phyloP scores from a whole-genome alignment of 768 basidiomycete genomes.

The Baorangia bicolor region DNA sequence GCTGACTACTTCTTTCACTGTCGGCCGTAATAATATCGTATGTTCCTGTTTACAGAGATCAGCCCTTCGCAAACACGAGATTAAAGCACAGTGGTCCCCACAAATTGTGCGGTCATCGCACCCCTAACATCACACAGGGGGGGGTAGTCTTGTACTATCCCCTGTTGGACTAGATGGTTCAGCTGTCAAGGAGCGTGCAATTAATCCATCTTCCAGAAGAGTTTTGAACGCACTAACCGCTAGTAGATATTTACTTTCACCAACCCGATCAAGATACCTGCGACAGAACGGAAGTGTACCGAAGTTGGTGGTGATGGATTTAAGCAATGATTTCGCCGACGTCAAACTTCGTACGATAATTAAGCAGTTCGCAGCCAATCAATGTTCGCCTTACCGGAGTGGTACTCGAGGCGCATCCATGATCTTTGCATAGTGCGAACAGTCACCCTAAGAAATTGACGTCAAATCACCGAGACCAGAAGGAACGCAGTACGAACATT shows the following conservation, averaged over 20 bases:
- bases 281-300: slow-evolving; percentile 95
- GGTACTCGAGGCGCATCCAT: slow-evolving; percentile 69
- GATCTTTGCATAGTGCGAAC: slow-evolving; percentile 87
- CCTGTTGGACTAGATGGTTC: slow-evolving; percentile 85
- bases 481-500: slow-evolving; percentile 44
- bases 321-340: slow-evolving; percentile 82
- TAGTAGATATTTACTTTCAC: slow-evolving; percentile 90
- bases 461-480: background rate
- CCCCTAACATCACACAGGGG: slow-evolving; percentile 84
- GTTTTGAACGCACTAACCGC: slow-evolving; percentile 53
- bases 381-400: slow-evolving; percentile 54
- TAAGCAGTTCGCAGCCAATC: background rate
- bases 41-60: slow-evolving; percentile 57
- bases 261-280: slow-evolving; percentile 88
- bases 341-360: slow-evolving; percentile 55
- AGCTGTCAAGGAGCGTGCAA: slow-evolving; percentile 46
- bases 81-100: slow-evolving; percentile 36
- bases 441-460: slow-evolving; percentile 63
- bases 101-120: slow-evolving; percentile 94
- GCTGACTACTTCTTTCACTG: slow-evolving; percentile 81
- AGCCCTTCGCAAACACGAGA: background rate
- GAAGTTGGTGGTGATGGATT: slow-evolving; percentile 88
- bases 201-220: background rate
- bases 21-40: slow-evolving; percentile 81
- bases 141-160: slow-evolving; percentile 89